Evolutionary conservation across 305 asterid genomes (phyloP).

Genomic region (Rubia peregrina): DNA sequence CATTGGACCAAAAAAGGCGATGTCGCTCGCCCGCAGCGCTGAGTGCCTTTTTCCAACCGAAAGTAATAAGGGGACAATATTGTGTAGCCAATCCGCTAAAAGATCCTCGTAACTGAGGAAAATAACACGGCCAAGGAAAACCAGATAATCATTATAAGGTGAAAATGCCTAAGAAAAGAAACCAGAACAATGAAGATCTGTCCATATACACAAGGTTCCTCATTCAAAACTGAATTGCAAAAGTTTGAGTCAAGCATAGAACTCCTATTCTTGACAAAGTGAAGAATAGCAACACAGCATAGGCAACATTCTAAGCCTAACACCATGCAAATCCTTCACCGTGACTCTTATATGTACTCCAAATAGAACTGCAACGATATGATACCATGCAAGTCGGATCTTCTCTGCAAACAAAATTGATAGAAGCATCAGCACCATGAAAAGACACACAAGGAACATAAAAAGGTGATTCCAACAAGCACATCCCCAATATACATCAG

Average conservation of each 20-base stretch:
- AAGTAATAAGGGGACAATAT: no score
- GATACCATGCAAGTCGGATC: background rate
- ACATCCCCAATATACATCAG: background rate
- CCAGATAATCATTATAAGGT: no score
- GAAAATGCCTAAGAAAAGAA: constrained; percentile 45
- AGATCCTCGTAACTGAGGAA: no score
- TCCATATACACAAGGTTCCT: background rate
- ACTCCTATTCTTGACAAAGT: background rate
- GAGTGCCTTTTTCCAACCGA: no score
- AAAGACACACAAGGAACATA: background rate
- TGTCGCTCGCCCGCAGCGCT: no score
- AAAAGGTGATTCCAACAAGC: background rate
- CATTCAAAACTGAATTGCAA: background rate
- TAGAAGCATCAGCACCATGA: background rate
- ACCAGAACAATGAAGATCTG: background rate
- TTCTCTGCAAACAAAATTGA: background rate
- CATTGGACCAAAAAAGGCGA: no score
- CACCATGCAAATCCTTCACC: background rate
- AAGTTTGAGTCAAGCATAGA: background rate
- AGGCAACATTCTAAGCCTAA: background rate
- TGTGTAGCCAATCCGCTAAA: no score
- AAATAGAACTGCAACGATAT: background rate
- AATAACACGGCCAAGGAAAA: no score
- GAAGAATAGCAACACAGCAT: background rate
- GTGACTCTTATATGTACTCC: background rate